phyloP scores from a whole-genome alignment of 768 basidiomycete species.

The Wakefieldia striispora region DNA sequence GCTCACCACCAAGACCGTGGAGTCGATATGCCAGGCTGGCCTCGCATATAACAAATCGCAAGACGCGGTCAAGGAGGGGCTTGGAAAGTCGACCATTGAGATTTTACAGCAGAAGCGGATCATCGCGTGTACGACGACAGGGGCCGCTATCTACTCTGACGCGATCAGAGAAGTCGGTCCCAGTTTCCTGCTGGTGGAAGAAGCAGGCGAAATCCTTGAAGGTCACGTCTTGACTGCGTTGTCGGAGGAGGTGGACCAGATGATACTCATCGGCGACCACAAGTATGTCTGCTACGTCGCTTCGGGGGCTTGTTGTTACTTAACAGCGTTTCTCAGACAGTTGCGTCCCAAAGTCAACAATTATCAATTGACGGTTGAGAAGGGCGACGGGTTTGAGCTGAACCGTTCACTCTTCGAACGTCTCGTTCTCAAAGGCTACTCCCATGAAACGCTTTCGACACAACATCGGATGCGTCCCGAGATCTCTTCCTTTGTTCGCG shows the following conservation, averaged over 20 bases:
- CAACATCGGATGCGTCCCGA: slow-evolving; percentile 79
- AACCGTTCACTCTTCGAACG: slow-evolving; percentile 70
- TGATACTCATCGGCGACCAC: slow-evolving; percentile 71
- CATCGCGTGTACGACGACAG: slow-evolving; percentile 69
- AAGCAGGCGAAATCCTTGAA: slow-evolving; percentile 71
- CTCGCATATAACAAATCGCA: slow-evolving; percentile 38
- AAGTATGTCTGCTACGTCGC: slow-evolving; percentile 41
- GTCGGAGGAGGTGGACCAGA: slow-evolving; percentile 41
- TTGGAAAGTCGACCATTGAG: slow-evolving; percentile 28
- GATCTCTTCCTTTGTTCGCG: slow-evolving; percentile 59
- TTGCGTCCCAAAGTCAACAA: slow-evolving; percentile 70
- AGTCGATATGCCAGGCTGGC: slow-evolving; percentile 27
- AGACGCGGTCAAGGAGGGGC: slow-evolving; percentile 33
- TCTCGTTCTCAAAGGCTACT: slow-evolving; percentile 57
- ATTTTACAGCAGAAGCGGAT: slow-evolving; percentile 48
- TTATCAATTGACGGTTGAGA: slow-evolving; percentile 63
- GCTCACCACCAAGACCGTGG: slow-evolving; percentile 32
- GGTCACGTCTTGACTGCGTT: slow-evolving; percentile 63
- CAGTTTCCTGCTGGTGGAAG: slow-evolving; percentile 60
- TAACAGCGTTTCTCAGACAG: slow-evolving; percentile 41
- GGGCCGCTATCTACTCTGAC: slow-evolving; percentile 56
- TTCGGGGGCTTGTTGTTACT: not conserved
- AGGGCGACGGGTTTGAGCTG: slow-evolving; percentile 64
- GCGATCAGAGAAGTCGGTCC: slow-evolving; percentile 45
- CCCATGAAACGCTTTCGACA: slow-evolving; percentile 50